These are phyloP conservation scores for Heterobasidion parviporum DNA, from an alignment of 1,284 basidiomycete species.

Conservation along the genomic window DNA sequence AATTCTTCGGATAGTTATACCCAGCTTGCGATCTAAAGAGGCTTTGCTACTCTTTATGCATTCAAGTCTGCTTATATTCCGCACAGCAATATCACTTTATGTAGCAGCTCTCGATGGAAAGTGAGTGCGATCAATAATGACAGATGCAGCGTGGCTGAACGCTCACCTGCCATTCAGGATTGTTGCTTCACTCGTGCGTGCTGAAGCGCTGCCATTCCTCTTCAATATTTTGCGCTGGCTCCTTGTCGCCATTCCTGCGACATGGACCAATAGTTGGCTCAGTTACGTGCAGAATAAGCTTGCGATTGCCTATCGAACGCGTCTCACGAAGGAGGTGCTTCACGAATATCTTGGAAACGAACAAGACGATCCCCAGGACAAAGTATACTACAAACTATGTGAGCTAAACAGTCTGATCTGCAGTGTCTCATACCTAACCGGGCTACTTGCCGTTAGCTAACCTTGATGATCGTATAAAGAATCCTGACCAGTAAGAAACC, in stretches of 20 bases:
- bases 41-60: constrained; percentile 83
- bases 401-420: constrained; percentile 18
- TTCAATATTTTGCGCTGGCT: constrained; percentile 87
- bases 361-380: constrained; percentile 50
- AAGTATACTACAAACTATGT: constrained; percentile 92
- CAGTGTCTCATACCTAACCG: not conserved
- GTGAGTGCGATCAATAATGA: constrained; percentile 34
- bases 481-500: constrained; percentile 75
- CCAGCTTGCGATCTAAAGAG: constrained; percentile 79
- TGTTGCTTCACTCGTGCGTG: constrained; percentile 91
- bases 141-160: constrained; percentile 1
- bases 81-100: constrained; percentile 91
- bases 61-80: constrained; percentile 78
- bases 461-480: constrained; percentile 92
- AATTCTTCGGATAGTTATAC: constrained; percentile 87
- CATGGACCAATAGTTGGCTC: constrained; percentile 96
- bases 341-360: constrained; percentile 78
- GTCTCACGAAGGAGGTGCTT: constrained; percentile 81
- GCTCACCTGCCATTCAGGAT: constrained; percentile 45
- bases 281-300: constrained; percentile 93
- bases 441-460: constrained; percentile 47
- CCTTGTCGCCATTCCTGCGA: constrained; percentile 89
- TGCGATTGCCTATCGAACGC: constrained; percentile 85
- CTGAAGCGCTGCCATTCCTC: constrained; percentile 75
- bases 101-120: constrained; percentile 92